Evolutionary conservation across 768 basidiomycete genomes (phyloP).

Genomic region (Russula earlei): DNA sequence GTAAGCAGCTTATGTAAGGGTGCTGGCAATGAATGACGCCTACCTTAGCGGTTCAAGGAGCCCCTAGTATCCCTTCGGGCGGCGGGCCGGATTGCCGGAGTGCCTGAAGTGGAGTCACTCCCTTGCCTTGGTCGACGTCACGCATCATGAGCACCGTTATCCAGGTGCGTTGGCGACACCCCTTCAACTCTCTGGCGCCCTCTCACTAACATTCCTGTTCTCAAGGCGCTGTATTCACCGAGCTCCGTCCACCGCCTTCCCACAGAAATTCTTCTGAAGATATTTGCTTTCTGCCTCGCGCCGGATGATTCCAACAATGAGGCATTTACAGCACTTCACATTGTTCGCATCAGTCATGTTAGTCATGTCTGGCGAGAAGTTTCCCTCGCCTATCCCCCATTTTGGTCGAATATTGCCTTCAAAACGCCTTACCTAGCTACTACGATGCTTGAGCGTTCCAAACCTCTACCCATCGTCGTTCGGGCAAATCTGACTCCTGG

Average conservation of each 20-base stretch:
- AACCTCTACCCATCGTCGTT: slow-evolving; percentile 10
- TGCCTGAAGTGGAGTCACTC: too few species aligned
- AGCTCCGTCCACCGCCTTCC: slow-evolving; percentile 6
- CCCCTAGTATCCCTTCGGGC: too few species aligned
- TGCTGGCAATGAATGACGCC: too few species aligned
- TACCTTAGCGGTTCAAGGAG: too few species aligned
- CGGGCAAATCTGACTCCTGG: slow-evolving; percentile 15
- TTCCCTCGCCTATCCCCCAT: slow-evolving; percentile 13
- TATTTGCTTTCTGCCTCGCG: slow-evolving; percentile 15
- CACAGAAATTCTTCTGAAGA: slow-evolving; percentile 20
- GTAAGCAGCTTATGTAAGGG: too few species aligned
- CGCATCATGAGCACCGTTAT: not conserved
- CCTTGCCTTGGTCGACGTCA: too few species aligned
- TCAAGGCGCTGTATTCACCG: not conserved
- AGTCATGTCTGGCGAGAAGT: slow-evolving; percentile 18
- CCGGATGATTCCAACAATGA: slow-evolving; percentile 12
- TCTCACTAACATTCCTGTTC: not conserved
- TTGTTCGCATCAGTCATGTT: slow-evolving; percentile 18
- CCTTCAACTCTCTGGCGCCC: not conserved
- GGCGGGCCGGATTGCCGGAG: too few species aligned
- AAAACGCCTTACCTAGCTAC: slow-evolving; percentile 14
- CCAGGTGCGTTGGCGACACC: not conserved
- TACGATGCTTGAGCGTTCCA: slow-evolving; percentile 20
- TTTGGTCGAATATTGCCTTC: slow-evolving; percentile 20
- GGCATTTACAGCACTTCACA: slow-evolving; percentile 6